A percentile compares a stretch with the other conserved stretches of the same genome.
Conservation (phyloP, 1,139 yeast genomes). For the Pichia sp. region DNA sequence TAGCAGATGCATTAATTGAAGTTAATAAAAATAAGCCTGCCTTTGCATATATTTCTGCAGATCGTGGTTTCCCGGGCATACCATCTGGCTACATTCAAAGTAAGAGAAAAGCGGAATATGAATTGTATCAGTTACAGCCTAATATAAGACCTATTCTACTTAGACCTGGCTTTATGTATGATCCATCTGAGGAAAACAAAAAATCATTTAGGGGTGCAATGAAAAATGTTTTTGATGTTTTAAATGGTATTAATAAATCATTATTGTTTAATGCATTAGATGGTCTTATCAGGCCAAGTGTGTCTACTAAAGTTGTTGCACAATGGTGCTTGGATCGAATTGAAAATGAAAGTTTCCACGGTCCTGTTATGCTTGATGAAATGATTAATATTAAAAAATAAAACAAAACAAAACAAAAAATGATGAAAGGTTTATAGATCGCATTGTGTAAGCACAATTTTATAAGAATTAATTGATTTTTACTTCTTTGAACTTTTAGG, state of each 20-base stretch:
- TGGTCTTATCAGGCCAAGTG: constrained; percentile 52
- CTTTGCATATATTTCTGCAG: constrained; percentile 80
- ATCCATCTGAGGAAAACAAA: constrained; percentile 32
- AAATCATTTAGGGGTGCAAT: constrained; percentile 31
- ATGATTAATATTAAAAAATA: constrained; percentile 28
- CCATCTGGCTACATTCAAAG: constrained; percentile 68
- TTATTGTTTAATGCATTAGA: constrained; percentile 36
- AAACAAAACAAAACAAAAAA: background rate
- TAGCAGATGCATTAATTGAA: constrained; percentile 51
- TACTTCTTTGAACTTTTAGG: too few relatives aligned
- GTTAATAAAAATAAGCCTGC: constrained; percentile 29
- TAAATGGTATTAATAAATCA: constrained; percentile 40
- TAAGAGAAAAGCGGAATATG: constrained; percentile 71
- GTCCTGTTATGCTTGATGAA: constrained; percentile 56
- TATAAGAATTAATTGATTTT: too few relatives aligned
- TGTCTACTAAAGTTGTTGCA: constrained; percentile 68
- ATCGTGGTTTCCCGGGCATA: constrained; percentile 57
- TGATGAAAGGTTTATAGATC: background rate
- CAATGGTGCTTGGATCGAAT: constrained; percentile 50
- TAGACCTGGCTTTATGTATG: constrained; percentile 84
- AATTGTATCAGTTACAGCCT: constrained; percentile 37
- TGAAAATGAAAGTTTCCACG: constrained; percentile 43
- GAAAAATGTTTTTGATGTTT: constrained; percentile 32
- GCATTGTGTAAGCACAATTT: background rate
- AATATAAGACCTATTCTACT: constrained; percentile 53